Conservation (phyloP, 2,329 filamentous ascomycete species). For the Tolypocladium endophyticum region DNA sequence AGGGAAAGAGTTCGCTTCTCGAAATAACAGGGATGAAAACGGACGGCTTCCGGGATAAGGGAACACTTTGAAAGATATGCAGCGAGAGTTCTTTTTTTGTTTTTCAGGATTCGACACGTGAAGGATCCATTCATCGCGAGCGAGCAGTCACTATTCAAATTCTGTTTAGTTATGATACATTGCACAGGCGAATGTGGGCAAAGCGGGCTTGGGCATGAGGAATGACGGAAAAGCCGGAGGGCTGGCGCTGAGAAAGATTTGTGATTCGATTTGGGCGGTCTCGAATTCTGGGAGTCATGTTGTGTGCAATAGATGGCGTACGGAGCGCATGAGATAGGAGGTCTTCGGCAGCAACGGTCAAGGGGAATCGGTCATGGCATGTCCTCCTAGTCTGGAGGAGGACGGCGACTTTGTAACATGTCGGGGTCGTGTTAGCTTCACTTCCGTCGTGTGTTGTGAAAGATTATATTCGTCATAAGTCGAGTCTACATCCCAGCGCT, state of each 20-base stretch:
- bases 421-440: background rate
- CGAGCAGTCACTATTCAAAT: background rate
- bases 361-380: background rate
- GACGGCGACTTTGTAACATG: background rate
- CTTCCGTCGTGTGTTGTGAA: background rate
- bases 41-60: background rate
- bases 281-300: background rate
- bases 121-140: background rate
- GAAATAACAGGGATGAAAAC: background rate
- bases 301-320: slow-evolving; percentile 1
- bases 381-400: background rate
- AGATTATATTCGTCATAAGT: background rate
- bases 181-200: background rate
- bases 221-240: background rate
- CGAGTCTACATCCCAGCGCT: background rate
- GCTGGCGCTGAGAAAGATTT: background rate
- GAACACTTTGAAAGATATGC: background rate
- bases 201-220: background rate
- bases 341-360: background rate
- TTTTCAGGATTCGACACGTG: background rate
- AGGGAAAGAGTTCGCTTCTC: background rate
- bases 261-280: background rate
- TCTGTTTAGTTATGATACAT: background rate
- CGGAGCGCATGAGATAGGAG: background rate
- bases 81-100: background rate